Base-by-base conservation (phyloP, 371 early-diverging fungal species). In the Mucor saturninus region DNA sequence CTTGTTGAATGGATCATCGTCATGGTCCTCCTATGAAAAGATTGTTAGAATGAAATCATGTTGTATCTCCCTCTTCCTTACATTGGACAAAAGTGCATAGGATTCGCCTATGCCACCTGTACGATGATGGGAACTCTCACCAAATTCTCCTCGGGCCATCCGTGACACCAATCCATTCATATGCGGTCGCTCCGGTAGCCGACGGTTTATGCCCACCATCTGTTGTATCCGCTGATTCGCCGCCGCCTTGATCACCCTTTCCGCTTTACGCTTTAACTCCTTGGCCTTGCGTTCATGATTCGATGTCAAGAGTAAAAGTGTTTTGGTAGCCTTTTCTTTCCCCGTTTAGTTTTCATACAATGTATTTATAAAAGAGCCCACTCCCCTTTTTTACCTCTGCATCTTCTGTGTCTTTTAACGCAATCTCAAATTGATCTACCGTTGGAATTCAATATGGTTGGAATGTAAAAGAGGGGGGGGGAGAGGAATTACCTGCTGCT, bases 1-100 rank as follows among this genome's bases (percentile, higher is more conserved):
- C 64, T 88, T 90, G 70, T 91, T 88, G 73, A 93, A 93, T n/a
- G 93, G 92, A 74, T 92, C 94, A 13, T 83, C 68, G 1, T 70
- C 66, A 50, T 73, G 71, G 11, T 72, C 61, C 35, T 70, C 70
- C 70, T 70, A 61, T 38, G 37, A 8, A 52, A n/a, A n/a, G 28
- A 28, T 7, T 3, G 28, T 28, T 28, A 7, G 5, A 21, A 48
- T 48, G 48, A 21, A 8, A 28, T 6, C 28, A 5, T 48, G 1
- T 48, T 28, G 7, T 48, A 48, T 28, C 21, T 21, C 21, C 21
- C 21, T 21, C 21, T 28, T 50, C 28, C 31, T 50, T 30, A 50
- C 50, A 50, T 65, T 69, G 2, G 69, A 61, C 28, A 70, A 46
- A 2, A 70, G 31, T n/a, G 70, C 66, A 59, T 65, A 70, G 4